Evolutionary conservation across 2,329 filamentous ascomycete species (phyloP).

Genomic region (Fusarium palustre): DNA sequence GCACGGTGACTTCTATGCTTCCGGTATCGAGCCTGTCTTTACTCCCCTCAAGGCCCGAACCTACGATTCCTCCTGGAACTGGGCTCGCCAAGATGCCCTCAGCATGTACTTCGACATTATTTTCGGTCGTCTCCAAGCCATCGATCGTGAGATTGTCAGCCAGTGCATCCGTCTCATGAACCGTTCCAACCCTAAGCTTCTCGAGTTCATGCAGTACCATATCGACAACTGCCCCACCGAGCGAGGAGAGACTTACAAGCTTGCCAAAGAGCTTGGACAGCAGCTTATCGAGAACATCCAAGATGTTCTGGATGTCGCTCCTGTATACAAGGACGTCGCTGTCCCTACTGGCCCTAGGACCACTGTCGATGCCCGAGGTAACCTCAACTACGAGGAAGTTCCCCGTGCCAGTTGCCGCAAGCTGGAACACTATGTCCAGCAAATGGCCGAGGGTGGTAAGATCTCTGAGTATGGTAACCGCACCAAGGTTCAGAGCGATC

Average conservation of each 20-base stretch:
- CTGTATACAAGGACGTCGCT: constrained; percentile 95
- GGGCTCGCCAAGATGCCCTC: constrained; percentile 96
- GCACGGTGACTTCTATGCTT: constrained; percentile 95
- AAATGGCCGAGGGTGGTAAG: constrained; percentile 98
- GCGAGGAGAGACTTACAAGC: constrained; percentile 94
- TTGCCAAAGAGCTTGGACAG: constrained; percentile 94
- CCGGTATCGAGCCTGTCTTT: constrained; percentile 94
- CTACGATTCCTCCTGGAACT: constrained; percentile 99
- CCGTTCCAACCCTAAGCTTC: constrained; percentile 91
- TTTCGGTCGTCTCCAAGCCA: constrained; percentile 90
- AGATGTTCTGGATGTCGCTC: constrained; percentile 84
- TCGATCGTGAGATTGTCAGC: constrained; percentile 98
- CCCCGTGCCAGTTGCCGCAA: constrained; percentile 92
- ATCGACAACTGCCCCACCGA: constrained; percentile 99
- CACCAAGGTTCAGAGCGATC: constrained; percentile 96
- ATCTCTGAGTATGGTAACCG: constrained; percentile 99
- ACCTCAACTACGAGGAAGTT: constrained; percentile 90
- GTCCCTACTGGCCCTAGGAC: constrained; percentile 93
- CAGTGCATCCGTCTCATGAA: constrained; percentile 99
- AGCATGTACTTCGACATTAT: constrained; percentile 99
- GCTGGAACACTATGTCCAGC: constrained; percentile 96
- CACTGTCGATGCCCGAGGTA: constrained; percentile 90
- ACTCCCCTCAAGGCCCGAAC: constrained; percentile 92
- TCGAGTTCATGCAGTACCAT: constrained; percentile 99
- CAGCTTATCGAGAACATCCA: constrained; percentile 98